Percentiles rank a stretch among this genome's conserved stretches.
Evolutionary conservation across 176 grass and related monocot genomes (phyloP).

Genomic region (Oryza nivara): DNA sequence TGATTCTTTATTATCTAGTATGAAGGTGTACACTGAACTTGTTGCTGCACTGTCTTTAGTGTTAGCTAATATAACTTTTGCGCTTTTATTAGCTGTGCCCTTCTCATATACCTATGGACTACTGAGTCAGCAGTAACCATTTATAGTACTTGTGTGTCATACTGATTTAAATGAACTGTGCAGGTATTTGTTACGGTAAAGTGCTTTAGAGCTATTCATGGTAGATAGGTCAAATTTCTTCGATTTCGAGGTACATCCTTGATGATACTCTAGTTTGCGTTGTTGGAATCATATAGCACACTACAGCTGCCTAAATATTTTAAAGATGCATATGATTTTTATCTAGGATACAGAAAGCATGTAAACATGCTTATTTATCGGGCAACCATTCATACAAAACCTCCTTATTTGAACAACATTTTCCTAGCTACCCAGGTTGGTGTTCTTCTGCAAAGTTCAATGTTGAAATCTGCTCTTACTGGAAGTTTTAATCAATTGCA

Average conservation of each 20-base stretch:
- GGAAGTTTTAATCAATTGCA: slow-evolving; percentile 33
- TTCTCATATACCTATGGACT: slow-evolving; percentile 33
- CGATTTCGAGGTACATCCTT: slow-evolving; percentile 84
- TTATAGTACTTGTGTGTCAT: slow-evolving; percentile 11
- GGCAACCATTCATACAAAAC: slow-evolving; percentile 82
- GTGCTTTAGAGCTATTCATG: slow-evolving; percentile 98
- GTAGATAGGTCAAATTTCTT: slow-evolving; percentile 98
- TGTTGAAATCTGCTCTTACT: slow-evolving; percentile 25
- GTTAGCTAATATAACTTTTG: slow-evolving; percentile 32
- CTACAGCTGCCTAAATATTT: slow-evolving; percentile 40
- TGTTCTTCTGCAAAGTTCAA: slow-evolving; percentile 24
- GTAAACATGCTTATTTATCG: slow-evolving; percentile 75
- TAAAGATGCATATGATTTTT: slow-evolving; percentile 40
- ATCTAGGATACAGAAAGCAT: slow-evolving; percentile 70
- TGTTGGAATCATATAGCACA: slow-evolving; percentile 37
- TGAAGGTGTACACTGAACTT: slow-evolving; percentile 24
- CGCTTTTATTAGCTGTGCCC: slow-evolving; percentile 14
- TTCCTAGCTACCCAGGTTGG: slow-evolving; percentile 87
- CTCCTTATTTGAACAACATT: slow-evolving; percentile 81
- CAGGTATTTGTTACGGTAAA: slow-evolving; percentile 88
- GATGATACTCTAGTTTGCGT: slow-evolving; percentile 29
- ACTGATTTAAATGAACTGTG: slow-evolving; percentile 44
- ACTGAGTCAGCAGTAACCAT: neutral
- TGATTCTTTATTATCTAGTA: slow-evolving; percentile 10
- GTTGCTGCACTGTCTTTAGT: neutral